Base-by-base conservation (phyloP, 2,329 filamentous ascomycete species). In the Colletotrichum sp. region DNA sequence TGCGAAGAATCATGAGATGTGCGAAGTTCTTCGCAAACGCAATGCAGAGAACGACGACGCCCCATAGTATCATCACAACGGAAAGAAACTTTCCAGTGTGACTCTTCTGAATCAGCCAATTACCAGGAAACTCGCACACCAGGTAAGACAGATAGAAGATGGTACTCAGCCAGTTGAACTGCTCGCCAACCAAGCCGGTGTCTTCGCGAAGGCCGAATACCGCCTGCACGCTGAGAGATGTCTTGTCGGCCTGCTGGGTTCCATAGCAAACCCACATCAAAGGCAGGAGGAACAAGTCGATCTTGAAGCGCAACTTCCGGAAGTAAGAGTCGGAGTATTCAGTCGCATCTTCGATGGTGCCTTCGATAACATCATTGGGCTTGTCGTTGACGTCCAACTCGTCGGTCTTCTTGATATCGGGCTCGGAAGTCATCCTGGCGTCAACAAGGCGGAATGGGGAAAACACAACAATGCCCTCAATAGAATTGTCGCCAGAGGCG, bases 71-170 rank as follows among this genome's bases (percentile, higher is more conserved):
- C 83, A 86, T 85, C 59, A 83, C 82, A 6, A 81, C 79, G 9
- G 82, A 82, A 16, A 86, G 71, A 19, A 83, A 81, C 52, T 80
- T 81, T 34, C 84, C 84, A 0, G 82, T 81, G 12, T 84, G 80
- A 77, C n/a, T 34, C 57, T 64, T 63, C 16, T 71, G 68, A 8
- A 71, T 63, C 68, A 64, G n/a, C 68, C 68, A 83, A 60, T 82
- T 83, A 6, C 76, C 78, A 0, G 81, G 81, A 4, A 76, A 78
- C 77, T 83, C 82, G 71, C 77, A 80, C 8, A 81, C 76, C 67
- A 82, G 61, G 74, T 80, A 82, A 5, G 82, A 75, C 6, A 82
- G 76, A 39, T 83, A 83, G 61, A 83, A 83, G 30, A 80, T 77
- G 9, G 80, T 82, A 69, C 76, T 81, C 27, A 83, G 75, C 80